Evolutionary conservation across 257 asterid genomes (phyloP), one percentile per base, ranked within the genome.

Genomic region (Jacaranda copaia): DNA sequence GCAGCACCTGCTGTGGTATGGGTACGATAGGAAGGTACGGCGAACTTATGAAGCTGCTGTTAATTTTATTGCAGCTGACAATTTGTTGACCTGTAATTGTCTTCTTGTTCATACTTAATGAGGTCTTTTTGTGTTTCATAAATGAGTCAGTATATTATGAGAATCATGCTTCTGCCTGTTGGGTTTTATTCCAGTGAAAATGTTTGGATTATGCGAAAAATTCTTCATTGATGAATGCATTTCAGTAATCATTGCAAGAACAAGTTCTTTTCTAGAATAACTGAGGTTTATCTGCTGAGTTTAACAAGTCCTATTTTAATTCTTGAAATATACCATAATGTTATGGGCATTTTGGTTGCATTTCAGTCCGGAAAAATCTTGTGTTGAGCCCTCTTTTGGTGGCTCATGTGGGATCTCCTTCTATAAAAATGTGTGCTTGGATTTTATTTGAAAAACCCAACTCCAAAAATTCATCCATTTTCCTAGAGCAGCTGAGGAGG

Each of bases 1-100:
- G 83, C 98, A 91, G 80, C 97, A 91, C 84, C 79, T 96, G 82
- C 93, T 96, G 84, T 96, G 99, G 99, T 96, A 96, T 85, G 99
- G 99, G 40, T 96, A 96, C 48, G 99, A 96, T 79, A 86, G 97
- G 82, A 96, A 96, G 99, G 99, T 96, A 87, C 52, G 88, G 4
- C 40, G 10, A 57, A 25, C 36, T 78, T 49, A 42, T 73, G 58
- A 11, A 55, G 68, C 68, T 68, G 57, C 48, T 48, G 57, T 43
- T 25, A 19, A 52, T 58, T 43, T 43, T 43, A 53, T 25, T 75
- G 61, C 20, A 16, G 19, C n/a, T 57, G 20, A 43, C 58, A 55
- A 18, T 57, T 56, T 72, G 57, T 68, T 52, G 58, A 60, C 53
- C 10, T 55, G 25, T 5, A 18, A 25, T 53, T 77, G 7, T 42